Base-by-base conservation (phyloP, 768 basidiomycete genomes). In the Polyporus arcularius region DNA sequence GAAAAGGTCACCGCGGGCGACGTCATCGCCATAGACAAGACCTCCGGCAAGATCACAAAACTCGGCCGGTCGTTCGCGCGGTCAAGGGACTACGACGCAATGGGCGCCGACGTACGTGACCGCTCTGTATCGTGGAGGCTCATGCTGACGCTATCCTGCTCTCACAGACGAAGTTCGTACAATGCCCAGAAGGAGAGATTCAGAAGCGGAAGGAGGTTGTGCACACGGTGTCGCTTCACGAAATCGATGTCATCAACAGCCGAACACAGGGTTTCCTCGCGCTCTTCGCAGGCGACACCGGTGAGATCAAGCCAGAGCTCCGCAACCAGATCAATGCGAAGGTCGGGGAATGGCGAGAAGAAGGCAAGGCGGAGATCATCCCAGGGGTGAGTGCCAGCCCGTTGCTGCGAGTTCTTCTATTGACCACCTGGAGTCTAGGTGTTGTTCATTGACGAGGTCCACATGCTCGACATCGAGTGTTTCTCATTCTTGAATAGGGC, bases 391-490 rank as follows among this genome's bases (percentile, higher is more conserved):
- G 86, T 83, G 14, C 10, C 1, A 2, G 6, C 11, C 12, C 10
- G 2, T 28, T 1, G 6, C 21, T 15, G 5, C 9, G 10, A 26
- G 21, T 18, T 26, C 26, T 28, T 5, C 18, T 11, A 12, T 18
- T 9, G 26, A 12, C 14, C 18, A 48, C 12, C 7, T 28, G 21
- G 8, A 26, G 42, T 12, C 35, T 67, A 96, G 93, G 93, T 97
- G n/a, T 80, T 97, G 12, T 98, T 98, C 80, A 97, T 98, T 67
- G 96, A 98, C 75, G 96, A 98, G 77, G 96, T 98, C 12, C 96
- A 98, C 80, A 99, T 99, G 96, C 87, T 99, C 65, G 96, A 99
- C 74, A 98, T 99, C 63, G 96, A 98, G 73, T 98, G 96, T 72
- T 98, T 98, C 80, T 97, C 96, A 7, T 99, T 96, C 83, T 80